These are phyloP conservation scores for Candida sp. DNA, from an alignment of 1,139 yeast species.

Conservation along the genomic window DNA sequence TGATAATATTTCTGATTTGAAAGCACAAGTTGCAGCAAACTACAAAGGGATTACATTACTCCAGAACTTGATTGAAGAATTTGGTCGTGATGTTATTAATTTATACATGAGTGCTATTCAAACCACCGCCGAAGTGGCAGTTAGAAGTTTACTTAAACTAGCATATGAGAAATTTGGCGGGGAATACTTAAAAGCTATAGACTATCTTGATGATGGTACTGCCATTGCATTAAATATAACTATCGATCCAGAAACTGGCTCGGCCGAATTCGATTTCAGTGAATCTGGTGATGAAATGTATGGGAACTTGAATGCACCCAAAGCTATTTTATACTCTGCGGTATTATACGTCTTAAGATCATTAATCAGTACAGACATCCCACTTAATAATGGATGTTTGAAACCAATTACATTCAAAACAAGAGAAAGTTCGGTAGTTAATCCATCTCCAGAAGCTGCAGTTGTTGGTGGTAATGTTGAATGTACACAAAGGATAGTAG, in stretches of 20 bases:
- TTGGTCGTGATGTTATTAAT: conserved; percentile 29
- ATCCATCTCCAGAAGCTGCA: conserved; percentile 76
- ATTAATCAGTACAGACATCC: conserved; percentile 73
- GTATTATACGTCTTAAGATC: conserved; percentile 75
- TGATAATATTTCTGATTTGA: conserved; percentile 41
- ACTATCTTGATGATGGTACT: conserved; percentile 45
- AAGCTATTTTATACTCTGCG: conserved; percentile 79
- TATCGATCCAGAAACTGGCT: conserved; percentile 32
- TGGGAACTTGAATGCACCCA: conserved; percentile 45
- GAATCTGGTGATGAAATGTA: conserved; percentile 42
- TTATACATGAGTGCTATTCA: conserved; percentile 44
- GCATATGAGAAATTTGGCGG: conserved; percentile 38
- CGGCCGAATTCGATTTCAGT: conserved; percentile 39
- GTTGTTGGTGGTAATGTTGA: conserved; percentile 91
- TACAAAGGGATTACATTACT: conserved; percentile 38
- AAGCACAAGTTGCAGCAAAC: conserved; percentile 44
- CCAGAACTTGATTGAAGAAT: conserved; percentile 27
- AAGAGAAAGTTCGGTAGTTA: conserved; percentile 65
- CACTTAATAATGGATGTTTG: conserved; percentile 82
- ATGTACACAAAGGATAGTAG: conserved; percentile 81
- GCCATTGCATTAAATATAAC: conserved; percentile 33
- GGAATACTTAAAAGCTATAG: conserved; percentile 28
- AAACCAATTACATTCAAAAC: conserved; percentile 64
- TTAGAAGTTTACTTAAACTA: conserved; percentile 32
- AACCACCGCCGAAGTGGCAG: conserved; percentile 40